These are phyloP conservation scores for Kwoniella europaea DNA, from an alignment of 768 basidiomycete genomes.

Conservation along the genomic window DNA sequence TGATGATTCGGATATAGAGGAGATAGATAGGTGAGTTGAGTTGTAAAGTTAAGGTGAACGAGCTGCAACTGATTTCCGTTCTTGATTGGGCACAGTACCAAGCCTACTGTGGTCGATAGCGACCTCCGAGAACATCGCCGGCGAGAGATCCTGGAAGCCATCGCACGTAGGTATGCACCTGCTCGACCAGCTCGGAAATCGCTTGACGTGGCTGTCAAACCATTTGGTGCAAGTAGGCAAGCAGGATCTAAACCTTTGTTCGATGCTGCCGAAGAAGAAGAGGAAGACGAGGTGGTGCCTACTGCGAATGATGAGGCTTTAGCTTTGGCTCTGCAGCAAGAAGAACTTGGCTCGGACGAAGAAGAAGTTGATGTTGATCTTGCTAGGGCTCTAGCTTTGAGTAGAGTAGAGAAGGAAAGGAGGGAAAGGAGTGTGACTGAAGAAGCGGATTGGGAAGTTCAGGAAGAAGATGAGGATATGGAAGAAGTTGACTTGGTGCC, in stretches of 20 bases:
- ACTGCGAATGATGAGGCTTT: slow-evolving; percentile 52
- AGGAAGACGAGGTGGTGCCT: slow-evolving; percentile 34
- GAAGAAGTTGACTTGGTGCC: slow-evolving; percentile 54
- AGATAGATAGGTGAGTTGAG: slow-evolving; percentile 19
- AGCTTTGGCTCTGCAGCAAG: slow-evolving; percentile 52
- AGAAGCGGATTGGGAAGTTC: slow-evolving; percentile 15
- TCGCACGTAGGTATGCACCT: slow-evolving; percentile 50
- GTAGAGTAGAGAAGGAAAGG: slow-evolving; percentile 36
- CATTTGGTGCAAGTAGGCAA: slow-evolving; percentile 40
- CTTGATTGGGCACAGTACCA: background rate
- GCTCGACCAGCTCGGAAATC: slow-evolving; percentile 31
- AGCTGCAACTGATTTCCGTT: no score
- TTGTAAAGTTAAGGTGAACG: no score
- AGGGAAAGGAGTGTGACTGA: slow-evolving; percentile 16
- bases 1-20: slow-evolving; percentile 36
- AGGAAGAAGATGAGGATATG: slow-evolving; percentile 25
- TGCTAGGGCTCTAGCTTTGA: slow-evolving; percentile 62
- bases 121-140: slow-evolving; percentile 50
- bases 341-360: slow-evolving; percentile 74
- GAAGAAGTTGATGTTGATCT: slow-evolving; percentile 67
- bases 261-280: slow-evolving; percentile 32
- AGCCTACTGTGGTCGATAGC: slow-evolving; percentile 32
- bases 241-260: slow-evolving; percentile 40
- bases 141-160: slow-evolving; percentile 53
- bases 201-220: slow-evolving; percentile 43